phyloP scores from a whole-genome alignment of 371 early-diverging fungal species.

The Mortierella sp. region DNA sequence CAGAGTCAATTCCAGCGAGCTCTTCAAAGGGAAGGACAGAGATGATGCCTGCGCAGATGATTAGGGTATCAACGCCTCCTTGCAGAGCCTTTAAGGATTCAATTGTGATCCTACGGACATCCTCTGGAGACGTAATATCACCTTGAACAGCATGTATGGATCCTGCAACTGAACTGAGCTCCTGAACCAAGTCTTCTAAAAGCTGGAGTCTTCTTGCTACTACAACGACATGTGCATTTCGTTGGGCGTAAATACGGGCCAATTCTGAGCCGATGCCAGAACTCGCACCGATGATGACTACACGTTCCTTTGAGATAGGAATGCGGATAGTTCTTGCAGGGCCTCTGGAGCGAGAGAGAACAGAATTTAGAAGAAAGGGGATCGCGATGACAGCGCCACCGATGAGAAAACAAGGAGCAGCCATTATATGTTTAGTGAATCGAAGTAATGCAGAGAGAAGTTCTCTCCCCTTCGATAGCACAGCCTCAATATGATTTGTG shows the following conservation, averaged over 20 bases:
- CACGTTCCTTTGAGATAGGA: slow-evolving; percentile 61
- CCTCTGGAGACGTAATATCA: slow-evolving; percentile 29
- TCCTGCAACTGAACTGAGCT: slow-evolving; percentile 19
- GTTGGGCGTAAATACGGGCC: slow-evolving; percentile 78
- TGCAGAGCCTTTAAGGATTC: slow-evolving; percentile 35
- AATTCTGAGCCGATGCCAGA: slow-evolving; percentile 83
- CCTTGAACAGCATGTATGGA: slow-evolving; percentile 45
- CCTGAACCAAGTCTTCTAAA: slow-evolving; percentile 64
- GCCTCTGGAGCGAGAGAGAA: background rate
- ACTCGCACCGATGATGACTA: slow-evolving; percentile 84
- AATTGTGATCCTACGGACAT: slow-evolving; percentile 31
- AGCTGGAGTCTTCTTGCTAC: slow-evolving; percentile 74
- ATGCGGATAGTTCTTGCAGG: slow-evolving; percentile 32
- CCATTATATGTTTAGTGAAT: background rate
- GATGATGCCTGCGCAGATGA: slow-evolving; percentile 80
- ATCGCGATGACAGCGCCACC: slow-evolving; percentile 9
- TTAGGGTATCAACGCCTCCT: slow-evolving; percentile 71
- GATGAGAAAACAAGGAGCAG: slow-evolving; percentile 11
- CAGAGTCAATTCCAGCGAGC: slow-evolving; percentile 59
- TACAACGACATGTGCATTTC: slow-evolving; percentile 76
- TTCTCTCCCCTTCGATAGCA: background rate
- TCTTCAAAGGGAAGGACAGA: slow-evolving; percentile 73
- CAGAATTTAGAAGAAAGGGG: slow-evolving; percentile 9
- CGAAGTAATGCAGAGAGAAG: background rate
- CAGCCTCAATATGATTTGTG: background rate